phyloP scores from a whole-genome alignment of 1,284 basidiomycete genomes.

The Thelephora terrestris region DNA sequence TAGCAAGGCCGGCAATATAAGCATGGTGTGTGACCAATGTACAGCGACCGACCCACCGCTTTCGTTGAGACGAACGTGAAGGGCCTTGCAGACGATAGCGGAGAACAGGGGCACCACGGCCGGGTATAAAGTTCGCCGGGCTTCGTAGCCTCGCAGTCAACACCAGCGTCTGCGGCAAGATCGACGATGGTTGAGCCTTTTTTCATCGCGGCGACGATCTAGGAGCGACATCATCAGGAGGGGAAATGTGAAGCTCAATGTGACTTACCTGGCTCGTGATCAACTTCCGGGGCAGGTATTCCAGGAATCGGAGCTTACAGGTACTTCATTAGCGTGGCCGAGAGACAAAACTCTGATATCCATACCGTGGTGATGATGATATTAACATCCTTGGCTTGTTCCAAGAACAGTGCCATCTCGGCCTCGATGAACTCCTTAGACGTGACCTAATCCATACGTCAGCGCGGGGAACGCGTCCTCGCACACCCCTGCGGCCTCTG shows the following conservation, averaged over 20 bases:
- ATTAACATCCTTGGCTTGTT: slow-evolving; percentile 79
- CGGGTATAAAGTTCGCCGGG: slow-evolving; percentile 64
- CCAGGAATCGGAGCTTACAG: slow-evolving; percentile 69
- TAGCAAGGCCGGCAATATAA: no score
- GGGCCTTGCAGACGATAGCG: no score
- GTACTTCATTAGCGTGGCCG: background rate
- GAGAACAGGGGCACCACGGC: no score
- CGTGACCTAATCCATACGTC: slow-evolving; percentile 44
- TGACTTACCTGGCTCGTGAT: slow-evolving; percentile 53
- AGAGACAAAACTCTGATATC: background rate
- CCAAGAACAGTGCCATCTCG: slow-evolving; percentile 81
- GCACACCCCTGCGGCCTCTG: no score
- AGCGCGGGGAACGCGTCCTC: no score
- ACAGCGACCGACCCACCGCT: no score
- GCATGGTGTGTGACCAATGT: no score
- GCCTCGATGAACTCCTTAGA: slow-evolving; percentile 83
- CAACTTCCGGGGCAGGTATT: slow-evolving; percentile 71
- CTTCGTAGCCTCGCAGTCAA: slow-evolving; percentile 72
- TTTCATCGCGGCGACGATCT: slow-evolving; percentile 80
- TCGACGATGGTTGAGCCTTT: slow-evolving; percentile 82
- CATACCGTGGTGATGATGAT: slow-evolving; percentile 76
- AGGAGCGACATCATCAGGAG: slow-evolving; percentile 1
- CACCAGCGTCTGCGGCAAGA: slow-evolving; percentile 75
- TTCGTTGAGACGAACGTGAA: no score
- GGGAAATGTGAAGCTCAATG: background rate